A percentile compares a stretch with the other conserved stretches of the same genome.
Evolutionary conservation across 768 basidiomycete genomes (phyloP).

Genomic region (Pholiota conissans): DNA sequence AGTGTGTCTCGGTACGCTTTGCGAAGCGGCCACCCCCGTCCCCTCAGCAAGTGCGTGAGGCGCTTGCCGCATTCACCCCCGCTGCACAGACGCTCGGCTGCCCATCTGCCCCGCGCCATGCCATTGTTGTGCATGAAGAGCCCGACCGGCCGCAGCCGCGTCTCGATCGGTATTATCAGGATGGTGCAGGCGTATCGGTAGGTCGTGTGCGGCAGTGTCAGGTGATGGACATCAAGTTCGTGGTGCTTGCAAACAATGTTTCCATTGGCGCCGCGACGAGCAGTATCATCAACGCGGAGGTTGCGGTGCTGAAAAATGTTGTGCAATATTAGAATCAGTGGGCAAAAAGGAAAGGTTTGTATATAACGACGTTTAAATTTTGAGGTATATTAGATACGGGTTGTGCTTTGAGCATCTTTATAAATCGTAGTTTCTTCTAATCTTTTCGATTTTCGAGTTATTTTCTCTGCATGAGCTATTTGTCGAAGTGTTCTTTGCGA

Average conservation of each 20-base stretch:
- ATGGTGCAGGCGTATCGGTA: constrained; percentile 89
- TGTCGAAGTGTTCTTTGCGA: no score
- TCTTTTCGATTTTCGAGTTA: no score
- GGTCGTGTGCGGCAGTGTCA: constrained; percentile 88
- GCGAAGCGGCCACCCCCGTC: constrained; percentile 76
- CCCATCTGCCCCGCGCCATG: constrained; percentile 82
- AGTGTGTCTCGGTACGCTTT: constrained; percentile 88
- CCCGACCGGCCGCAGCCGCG: constrained; percentile 93
- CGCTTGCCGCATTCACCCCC: constrained; percentile 69
- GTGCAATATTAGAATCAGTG: constrained; percentile 18
- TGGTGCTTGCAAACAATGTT: constrained; percentile 91
- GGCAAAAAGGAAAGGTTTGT: not conserved
- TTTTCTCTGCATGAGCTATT: no score
- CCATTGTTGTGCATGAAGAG: constrained; percentile 92
- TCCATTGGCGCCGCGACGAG: constrained; percentile 96
- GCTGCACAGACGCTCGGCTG: constrained; percentile 75
- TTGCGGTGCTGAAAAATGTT: constrained; percentile 81
- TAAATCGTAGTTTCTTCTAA: not conserved
- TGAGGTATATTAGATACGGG: not conserved
- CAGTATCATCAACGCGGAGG: constrained; percentile 94
- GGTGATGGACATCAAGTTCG: constrained; percentile 95
- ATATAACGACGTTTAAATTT: not conserved
- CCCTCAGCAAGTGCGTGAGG: constrained; percentile 85
- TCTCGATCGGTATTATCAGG: constrained; percentile 85
- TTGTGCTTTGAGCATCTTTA: not conserved